A percentile compares a stretch with the other conserved stretches of the same genome.
These are phyloP conservation scores for Nidularia pulvinata DNA, from an alignment of 768 basidiomycete species.

Conservation along the genomic window DNA sequence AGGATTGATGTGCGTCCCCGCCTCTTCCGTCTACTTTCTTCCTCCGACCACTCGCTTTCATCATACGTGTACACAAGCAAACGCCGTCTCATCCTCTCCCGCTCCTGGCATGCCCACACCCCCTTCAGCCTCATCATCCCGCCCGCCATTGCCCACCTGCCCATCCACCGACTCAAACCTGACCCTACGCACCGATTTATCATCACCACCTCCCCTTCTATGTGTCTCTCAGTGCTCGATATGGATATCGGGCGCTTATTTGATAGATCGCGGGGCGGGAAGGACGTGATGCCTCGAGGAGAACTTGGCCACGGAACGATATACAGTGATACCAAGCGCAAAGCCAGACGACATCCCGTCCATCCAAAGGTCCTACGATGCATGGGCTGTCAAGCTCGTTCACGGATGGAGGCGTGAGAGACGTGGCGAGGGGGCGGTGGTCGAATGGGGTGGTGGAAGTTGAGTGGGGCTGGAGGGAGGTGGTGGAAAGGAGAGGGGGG, in stretches of 20 bases:
- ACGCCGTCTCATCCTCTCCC: conserved; percentile 40
- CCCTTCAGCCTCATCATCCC: conserved; percentile 36
- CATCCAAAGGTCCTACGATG: no score
- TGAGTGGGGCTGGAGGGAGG: conserved; percentile 8
- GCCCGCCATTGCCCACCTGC: conserved; percentile 25
- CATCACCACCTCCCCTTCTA: conserved; percentile 53
- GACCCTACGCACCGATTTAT: conserved; percentile 62
- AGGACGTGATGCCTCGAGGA: conserved; percentile 72
- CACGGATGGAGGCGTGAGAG: no score
- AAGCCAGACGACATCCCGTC: no score
- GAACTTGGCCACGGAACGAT: not conserved
- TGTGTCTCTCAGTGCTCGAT: conserved; percentile 62
- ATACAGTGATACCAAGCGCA: not conserved
- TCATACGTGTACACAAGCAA: conserved; percentile 31
- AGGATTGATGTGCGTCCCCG: conserved; percentile 52
- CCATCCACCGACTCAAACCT: conserved; percentile 76
- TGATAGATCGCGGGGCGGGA: conserved; percentile 52
- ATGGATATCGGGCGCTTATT: conserved; percentile 43
- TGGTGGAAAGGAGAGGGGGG: conserved; percentile 3
- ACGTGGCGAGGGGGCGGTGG: not conserved
- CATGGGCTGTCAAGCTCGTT: no score
- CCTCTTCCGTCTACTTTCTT: conserved; percentile 1
- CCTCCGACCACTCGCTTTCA: conserved; percentile 4
- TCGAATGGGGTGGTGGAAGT: conserved; percentile 1
- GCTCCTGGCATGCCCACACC: conserved; percentile 55